These are phyloP conservation scores for Calycina herbarum DNA, from an alignment of 2,329 filamentous ascomycete genomes.

Conservation along the genomic window DNA sequence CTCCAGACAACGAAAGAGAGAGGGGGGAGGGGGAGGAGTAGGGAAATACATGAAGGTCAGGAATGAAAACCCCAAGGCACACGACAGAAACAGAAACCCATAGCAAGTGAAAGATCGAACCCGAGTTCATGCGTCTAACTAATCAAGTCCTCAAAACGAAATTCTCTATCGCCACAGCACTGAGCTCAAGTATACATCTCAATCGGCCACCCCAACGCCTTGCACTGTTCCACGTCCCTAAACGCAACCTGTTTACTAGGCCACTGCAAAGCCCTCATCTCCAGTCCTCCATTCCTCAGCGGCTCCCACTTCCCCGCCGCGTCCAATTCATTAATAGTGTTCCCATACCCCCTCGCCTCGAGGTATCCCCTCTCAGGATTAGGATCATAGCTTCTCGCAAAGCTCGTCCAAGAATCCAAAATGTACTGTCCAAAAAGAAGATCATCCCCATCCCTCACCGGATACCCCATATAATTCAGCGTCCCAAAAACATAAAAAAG, in stretches of 20 bases:
- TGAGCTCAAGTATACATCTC: conserved; percentile 18
- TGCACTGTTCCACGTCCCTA: conserved; percentile 28
- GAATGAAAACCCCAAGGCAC: too few relatives aligned
- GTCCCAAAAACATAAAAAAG: conserved; percentile 38
- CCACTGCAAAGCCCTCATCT: conserved; percentile 28
- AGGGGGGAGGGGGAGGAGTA: too few relatives aligned
- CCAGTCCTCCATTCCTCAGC: conserved; percentile 12
- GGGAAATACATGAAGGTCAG: too few relatives aligned
- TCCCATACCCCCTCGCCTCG: conserved; percentile 28
- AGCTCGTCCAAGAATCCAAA: conserved; percentile 33
- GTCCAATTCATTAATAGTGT: conserved; percentile 28
- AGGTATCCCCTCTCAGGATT: conserved; percentile 28
- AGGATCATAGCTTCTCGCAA: conserved; percentile 31
- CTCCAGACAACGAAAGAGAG: too few relatives aligned
- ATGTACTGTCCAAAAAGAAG: conserved; percentile 32
- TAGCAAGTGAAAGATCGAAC: neutral
- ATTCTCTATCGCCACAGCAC: neutral
- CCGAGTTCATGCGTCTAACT: neutral
- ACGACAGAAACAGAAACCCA: too few relatives aligned
- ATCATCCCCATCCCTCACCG: conserved; percentile 36
- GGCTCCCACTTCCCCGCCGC: conserved; percentile 28
- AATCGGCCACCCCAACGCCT: conserved; percentile 23
- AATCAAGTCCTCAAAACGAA: neutral
- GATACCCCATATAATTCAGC: conserved; percentile 29
- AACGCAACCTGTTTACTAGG: conserved; percentile 25